Conservation (phyloP, 2,329 filamentous ascomycete genomes). For the Shiraia sp. region DNA sequence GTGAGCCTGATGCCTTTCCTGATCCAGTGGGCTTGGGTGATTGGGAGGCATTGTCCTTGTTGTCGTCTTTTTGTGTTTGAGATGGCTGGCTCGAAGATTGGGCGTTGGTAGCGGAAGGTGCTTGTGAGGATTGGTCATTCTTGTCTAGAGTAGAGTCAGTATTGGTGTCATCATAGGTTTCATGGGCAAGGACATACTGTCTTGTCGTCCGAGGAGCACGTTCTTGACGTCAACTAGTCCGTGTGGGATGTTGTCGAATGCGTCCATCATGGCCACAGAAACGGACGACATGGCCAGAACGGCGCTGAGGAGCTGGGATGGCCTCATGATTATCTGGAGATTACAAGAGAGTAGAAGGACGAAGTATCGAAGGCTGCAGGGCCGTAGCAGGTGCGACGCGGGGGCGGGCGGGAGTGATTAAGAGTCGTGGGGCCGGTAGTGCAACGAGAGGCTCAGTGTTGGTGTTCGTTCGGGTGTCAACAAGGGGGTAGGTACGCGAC, state of each 20-base stretch:
- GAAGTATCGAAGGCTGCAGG: conserved; percentile 7
- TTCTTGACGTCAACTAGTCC: conserved; percentile 32
- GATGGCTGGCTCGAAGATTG: conserved; percentile 10
- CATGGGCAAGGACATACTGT: conserved; percentile 24
- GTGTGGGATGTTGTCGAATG: conserved; percentile 33
- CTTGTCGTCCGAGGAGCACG: conserved; percentile 37
- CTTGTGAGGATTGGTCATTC: conserved; percentile 15
- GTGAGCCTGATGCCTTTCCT: conserved; percentile 20
- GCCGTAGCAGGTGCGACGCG: conserved; percentile 7
- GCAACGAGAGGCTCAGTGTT: conserved; percentile 20
- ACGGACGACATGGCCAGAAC: conserved; percentile 43
- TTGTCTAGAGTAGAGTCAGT: conserved; percentile 13
- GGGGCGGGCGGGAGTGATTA: conserved; percentile 17
- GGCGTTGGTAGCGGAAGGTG: conserved; percentile 11
- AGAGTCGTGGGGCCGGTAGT: conserved; percentile 20
- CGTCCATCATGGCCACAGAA: conserved; percentile 38
- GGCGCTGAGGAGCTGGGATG: conserved; percentile 44
- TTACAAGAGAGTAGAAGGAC: conserved; percentile 4
- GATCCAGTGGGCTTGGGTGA: conserved; percentile 22
- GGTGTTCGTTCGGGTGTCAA: conserved; percentile 27
- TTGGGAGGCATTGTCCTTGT: conserved; percentile 17
- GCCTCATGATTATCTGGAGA: conserved; percentile 35
- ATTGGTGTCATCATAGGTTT: background rate
- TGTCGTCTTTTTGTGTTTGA: conserved; percentile 13
- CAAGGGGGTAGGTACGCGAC: conserved; percentile 23